Evolutionary conservation across 75 land plant genomes (phyloP).

Genomic region (Gnetum montanum): DNA sequence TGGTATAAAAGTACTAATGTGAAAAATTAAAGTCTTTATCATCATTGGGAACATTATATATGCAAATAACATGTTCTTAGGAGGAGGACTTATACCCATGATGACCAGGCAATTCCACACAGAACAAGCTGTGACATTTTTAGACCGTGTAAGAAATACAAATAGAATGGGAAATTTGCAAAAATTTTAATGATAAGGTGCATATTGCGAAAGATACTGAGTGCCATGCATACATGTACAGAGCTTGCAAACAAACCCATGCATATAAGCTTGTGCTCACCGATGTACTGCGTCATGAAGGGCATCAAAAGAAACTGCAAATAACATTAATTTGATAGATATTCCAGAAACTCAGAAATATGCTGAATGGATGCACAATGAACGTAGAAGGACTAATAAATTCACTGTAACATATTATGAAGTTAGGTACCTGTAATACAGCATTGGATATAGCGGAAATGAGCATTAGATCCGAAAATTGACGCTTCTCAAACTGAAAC

Average conservation of each 20-base stretch:
- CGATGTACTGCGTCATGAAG: constrained; percentile 25
- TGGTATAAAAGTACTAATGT: too few relatives aligned
- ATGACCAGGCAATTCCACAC: constrained; percentile 37
- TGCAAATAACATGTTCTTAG: too few relatives aligned
- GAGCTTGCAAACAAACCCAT: constrained; percentile 41
- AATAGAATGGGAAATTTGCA: background rate
- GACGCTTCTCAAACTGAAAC: constrained; percentile 61
- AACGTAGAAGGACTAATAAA: too few relatives aligned
- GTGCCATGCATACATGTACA: constrained; percentile 27
- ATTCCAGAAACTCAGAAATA: too few relatives aligned
- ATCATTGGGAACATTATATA: too few relatives aligned
- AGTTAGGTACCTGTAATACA: constrained; percentile 44
- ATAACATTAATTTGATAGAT: too few relatives aligned
- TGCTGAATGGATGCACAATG: too few relatives aligned
- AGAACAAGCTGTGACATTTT: constrained; percentile 25
- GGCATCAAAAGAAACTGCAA: constrained; percentile 64
- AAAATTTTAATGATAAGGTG: background rate
- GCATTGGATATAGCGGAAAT: constrained; percentile 41
- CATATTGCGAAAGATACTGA: background rate
- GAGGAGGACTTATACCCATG: too few relatives aligned
- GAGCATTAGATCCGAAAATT: constrained; percentile 65
- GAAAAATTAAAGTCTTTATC: too few relatives aligned
- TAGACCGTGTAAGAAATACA: background rate
- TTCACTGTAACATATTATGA: background rate
- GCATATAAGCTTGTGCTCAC: constrained; percentile 47